Base-by-base conservation (phyloP, 2,329 filamentous ascomycete genomes). In the Colletotrichum orbiculare region DNA sequence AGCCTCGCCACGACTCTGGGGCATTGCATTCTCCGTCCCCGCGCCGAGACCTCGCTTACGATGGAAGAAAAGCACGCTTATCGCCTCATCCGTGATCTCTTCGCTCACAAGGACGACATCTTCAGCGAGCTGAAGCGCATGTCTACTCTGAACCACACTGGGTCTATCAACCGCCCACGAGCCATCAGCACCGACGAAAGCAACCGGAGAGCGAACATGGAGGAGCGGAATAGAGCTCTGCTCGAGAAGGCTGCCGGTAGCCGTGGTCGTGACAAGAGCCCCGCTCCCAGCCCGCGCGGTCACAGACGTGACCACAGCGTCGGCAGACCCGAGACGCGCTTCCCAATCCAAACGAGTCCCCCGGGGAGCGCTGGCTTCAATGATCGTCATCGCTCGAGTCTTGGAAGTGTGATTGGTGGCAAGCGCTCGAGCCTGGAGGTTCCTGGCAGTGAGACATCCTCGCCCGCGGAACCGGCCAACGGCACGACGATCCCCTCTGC, bases 51-150 rank as follows among this genome's bases (percentile, higher is more conserved):
- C 34, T 95, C 92, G 17, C 84, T 99, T 63, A 97, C 94, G 2
- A 91, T 98, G 89, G 94, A 97, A 74, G 96, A 99, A 81, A 94
- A 92, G 73, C 96, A 97, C 79, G 91, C 91, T 56, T 94, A 94
- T 78, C 92, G 95, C 61, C 86, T 99, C 25, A 89, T 99, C 56
- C 91, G 94, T 56, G 96, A 99, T 75, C 85, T 99, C 11, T 96
- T 99, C 73, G 87, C 91, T 8, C 91, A 98, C 82, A 99, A 99
- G 78, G 93, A 97, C 67, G 87, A 92, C 67, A 97, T 99, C 74
- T 99, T 99, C 77, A 92, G 91, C 69, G 96, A 97, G 76, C 85
- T 99, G 68, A 99, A 99, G 83, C 94, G 96, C 71, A 91, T 94
- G 75, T 93, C 91, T 47, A 87, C 87, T 9, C 83, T 92, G 15